These are phyloP conservation scores for Stephanocyclus meneghinianus DNA, from an alignment of 352 stramenopile genomes.

Conservation along the genomic window DNA sequence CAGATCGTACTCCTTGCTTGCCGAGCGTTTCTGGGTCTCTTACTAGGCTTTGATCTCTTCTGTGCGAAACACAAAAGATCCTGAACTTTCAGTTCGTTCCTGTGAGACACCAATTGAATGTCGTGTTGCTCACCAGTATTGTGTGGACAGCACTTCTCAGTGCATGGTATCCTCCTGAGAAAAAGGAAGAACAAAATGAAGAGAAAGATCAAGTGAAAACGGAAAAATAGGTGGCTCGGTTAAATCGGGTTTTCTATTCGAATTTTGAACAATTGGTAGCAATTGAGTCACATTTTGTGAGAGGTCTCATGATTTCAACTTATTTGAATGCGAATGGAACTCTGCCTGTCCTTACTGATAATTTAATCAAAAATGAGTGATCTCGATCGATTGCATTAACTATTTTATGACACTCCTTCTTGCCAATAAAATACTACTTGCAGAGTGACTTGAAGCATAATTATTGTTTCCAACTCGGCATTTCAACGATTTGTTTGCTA, in stretches of 20 bases:
- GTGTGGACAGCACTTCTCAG: constrained; percentile 75
- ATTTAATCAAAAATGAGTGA: no score
- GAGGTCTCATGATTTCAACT: not conserved
- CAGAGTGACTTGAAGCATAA: no score
- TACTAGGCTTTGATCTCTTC: not conserved
- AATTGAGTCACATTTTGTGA: not conserved
- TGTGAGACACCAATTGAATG: constrained; percentile 77
- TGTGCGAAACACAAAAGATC: constrained; percentile 54
- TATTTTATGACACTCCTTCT: no score
- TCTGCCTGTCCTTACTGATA: not conserved
- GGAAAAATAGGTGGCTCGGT: not conserved
- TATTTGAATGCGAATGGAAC: not conserved
- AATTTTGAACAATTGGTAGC: not conserved
- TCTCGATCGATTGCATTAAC: no score
- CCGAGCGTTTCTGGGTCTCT: not conserved
- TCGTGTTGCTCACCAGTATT: constrained; percentile 74
- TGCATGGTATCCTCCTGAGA: constrained; percentile 67
- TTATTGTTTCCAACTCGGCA: no score
- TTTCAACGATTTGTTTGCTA: no score
- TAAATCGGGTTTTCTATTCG: not conserved
- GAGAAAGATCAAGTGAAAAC: constrained; percentile 19
- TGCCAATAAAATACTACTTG: no score
- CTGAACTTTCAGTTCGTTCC: constrained; percentile 78
- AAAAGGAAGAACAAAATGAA: constrained; percentile 38
- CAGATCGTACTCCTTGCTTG: not conserved